Percentiles rank a stretch among this genome's conserved stretches.
These are phyloP conservation scores for Solanum acaule DNA, from an alignment of 257 asterid species.

Conservation along the genomic window DNA sequence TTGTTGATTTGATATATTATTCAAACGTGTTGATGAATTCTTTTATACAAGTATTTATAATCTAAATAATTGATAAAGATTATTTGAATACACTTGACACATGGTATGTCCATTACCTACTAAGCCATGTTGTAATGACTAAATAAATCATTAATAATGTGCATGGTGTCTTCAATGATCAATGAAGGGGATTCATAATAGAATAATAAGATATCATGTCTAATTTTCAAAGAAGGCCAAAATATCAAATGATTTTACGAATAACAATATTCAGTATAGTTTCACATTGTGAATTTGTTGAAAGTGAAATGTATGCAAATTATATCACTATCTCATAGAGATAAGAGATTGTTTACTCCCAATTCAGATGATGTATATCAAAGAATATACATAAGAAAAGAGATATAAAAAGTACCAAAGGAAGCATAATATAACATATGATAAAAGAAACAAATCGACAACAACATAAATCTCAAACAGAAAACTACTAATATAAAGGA, in stretches of 20 bases:
- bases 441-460: neutral
- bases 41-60: neutral
- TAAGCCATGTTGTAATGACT: neutral
- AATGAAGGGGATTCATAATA: neutral
- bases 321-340: neutral
- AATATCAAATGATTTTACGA: neutral
- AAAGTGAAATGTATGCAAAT: neutral
- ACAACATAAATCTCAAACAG: neutral
- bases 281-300: neutral
- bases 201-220: neutral
- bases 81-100: neutral
- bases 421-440: neutral
- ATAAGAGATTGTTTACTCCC: neutral
- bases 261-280: neutral
- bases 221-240: neutral
- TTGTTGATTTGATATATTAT: neutral
- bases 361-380: neutral
- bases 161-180: neutral
- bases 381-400: neutral
- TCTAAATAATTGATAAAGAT: neutral
- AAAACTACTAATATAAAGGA: neutral
- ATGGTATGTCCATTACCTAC: neutral
- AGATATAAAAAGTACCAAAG: neutral
- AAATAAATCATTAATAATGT: neutral
- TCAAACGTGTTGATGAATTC: neutral